phyloP scores from a whole-genome alignment of 305 asterid species.

The Solanum hybrid region DNA sequence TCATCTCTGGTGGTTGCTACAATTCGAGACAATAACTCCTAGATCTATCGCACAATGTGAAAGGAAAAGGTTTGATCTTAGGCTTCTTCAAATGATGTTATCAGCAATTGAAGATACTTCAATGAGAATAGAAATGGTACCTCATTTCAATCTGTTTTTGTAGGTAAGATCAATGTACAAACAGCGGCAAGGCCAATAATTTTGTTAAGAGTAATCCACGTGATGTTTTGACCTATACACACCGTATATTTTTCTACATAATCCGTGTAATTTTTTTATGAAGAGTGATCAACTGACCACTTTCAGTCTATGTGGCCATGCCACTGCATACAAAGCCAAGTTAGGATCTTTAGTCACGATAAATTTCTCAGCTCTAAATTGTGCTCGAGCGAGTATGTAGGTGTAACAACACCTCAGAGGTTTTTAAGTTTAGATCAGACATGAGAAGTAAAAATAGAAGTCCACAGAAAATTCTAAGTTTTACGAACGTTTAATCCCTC shows the following conservation, averaged over 20 bases:
- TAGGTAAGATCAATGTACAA: background rate
- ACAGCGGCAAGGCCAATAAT: background rate
- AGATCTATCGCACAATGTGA: background rate
- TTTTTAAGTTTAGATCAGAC: background rate
- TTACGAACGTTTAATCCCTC: background rate
- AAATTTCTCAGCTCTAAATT: background rate
- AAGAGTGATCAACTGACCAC: background rate
- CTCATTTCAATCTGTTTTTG: background rate
- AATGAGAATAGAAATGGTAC: background rate
- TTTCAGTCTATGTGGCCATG: background rate
- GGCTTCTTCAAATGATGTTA: background rate
- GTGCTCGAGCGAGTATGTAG: background rate
- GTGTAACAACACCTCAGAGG: background rate
- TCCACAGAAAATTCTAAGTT: background rate
- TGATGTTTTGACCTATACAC: background rate
- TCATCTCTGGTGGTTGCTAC: background rate
- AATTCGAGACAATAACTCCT: background rate
- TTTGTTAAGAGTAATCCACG: background rate
- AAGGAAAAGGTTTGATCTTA: background rate
- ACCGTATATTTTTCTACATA: background rate
- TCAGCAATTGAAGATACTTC: background rate
- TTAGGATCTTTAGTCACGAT: background rate
- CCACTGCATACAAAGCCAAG: background rate
- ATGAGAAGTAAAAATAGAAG: background rate
- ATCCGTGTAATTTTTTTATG: background rate